Evolutionary conservation across 179 eudicot genomes (phyloP).

Genomic region (Camellia oleifera): DNA sequence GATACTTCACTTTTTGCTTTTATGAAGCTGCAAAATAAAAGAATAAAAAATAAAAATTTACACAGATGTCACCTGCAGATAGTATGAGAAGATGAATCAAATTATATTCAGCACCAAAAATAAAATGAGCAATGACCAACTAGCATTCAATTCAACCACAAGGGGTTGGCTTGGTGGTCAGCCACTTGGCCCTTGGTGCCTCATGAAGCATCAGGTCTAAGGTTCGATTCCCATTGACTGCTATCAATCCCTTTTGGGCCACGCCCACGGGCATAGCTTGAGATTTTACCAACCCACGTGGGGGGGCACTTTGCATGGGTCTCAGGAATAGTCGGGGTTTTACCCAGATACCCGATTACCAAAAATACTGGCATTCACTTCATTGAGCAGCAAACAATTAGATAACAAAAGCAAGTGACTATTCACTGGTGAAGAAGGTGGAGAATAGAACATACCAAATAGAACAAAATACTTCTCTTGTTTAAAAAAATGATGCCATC

Average conservation of each 20-base stretch:
- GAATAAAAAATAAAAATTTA: not conserved
- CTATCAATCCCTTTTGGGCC: too few relatives aligned
- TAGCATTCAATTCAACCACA: not conserved
- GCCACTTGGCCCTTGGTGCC: too few relatives aligned
- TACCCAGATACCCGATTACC: too few relatives aligned
- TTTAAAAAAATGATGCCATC: not conserved
- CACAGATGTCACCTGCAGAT: slow-evolving; percentile 8
- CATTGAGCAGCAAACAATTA: not conserved
- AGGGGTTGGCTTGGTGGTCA: too few relatives aligned
- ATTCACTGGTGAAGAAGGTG: not conserved
- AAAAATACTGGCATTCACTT: not conserved
- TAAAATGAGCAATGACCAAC: not conserved
- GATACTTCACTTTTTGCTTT: slow-evolving; percentile 88
- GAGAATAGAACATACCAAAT: not conserved
- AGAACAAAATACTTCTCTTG: not conserved
- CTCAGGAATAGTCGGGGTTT: too few relatives aligned
- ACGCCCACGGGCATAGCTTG: too few relatives aligned
- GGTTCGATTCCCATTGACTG: too few relatives aligned
- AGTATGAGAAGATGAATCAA: not conserved
- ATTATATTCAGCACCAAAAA: not conserved
- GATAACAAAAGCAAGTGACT: not conserved
- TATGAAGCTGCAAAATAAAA: slow-evolving; percentile 52
- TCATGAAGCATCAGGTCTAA: too few relatives aligned
- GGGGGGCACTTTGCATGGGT: too few relatives aligned
- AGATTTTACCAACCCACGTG: too few relatives aligned